A percentile compares a stretch with the other conserved stretches of the same genome.
Evolutionary conservation across 1,284 basidiomycete species (phyloP).

Genomic region (Schizophyllum amplum): DNA sequence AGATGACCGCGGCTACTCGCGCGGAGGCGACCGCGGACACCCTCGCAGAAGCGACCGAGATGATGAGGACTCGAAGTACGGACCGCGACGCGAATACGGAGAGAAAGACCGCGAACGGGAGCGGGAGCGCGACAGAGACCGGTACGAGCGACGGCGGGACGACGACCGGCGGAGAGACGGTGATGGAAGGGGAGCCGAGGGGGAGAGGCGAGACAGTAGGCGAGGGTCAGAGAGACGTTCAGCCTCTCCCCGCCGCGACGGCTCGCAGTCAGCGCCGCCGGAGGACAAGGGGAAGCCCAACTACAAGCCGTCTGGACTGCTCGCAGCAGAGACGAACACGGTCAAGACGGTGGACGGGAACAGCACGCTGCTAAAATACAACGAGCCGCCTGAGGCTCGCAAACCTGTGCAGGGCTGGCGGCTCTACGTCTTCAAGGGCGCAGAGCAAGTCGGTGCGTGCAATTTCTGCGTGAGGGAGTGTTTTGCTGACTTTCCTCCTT

Average conservation of each 20-base stretch:
- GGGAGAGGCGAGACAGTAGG: constrained; percentile 19
- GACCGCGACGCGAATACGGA: constrained; percentile 9
- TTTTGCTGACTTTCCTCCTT: too few relatives aligned
- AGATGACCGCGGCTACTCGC: neutral
- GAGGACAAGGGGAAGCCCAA: constrained; percentile 74
- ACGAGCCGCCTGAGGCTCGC: constrained; percentile 96
- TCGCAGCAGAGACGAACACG: constrained; percentile 93
- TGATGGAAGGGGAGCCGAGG: constrained; percentile 19
- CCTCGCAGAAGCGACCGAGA: neutral
- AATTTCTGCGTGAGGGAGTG: too few relatives aligned
- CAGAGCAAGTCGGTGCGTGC: constrained; percentile 81
- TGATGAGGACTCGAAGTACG: neutral
- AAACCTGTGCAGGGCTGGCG: constrained; percentile 89
- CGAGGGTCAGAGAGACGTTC: constrained; percentile 40
- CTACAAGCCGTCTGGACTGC: constrained; percentile 80
- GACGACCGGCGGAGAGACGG: constrained; percentile 23
- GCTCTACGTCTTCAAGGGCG: constrained; percentile 94
- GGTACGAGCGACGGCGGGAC: constrained; percentile 15
- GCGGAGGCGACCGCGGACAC: neutral
- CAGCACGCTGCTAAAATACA: constrained; percentile 92
- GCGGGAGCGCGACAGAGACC: constrained; percentile 14
- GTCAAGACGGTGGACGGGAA: constrained; percentile 66
- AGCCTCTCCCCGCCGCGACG: constrained; percentile 40
- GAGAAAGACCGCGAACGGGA: constrained; percentile 15
- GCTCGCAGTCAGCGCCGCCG: constrained; percentile 25